Conservation (phyloP, 768 basidiomycete species). For the Trametes coccinea region DNA sequence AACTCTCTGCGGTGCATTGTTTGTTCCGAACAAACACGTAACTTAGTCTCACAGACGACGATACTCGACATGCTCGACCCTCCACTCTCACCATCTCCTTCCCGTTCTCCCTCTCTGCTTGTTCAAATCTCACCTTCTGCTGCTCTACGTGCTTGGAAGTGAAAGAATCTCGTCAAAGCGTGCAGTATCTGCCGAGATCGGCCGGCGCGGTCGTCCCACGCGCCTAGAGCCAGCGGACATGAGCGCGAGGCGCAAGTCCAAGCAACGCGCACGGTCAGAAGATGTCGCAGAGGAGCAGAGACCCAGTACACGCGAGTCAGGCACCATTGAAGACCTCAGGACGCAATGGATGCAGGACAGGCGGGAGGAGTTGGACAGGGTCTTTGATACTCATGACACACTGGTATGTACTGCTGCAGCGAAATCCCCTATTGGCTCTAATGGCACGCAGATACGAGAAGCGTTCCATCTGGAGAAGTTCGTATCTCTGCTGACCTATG, state of each 20-base stretch:
- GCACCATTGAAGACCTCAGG: constrained; percentile 38
- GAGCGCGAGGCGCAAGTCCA: constrained; percentile 16
- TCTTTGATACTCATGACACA: constrained; percentile 69
- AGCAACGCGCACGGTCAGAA: not conserved
- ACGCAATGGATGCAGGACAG: constrained; percentile 54
- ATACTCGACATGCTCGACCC: constrained; percentile 22
- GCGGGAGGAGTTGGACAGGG: constrained; percentile 56
- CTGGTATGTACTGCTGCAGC: constrained; percentile 49
- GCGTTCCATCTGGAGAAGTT: constrained; percentile 87
- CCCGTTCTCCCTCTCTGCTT: constrained; percentile 1
- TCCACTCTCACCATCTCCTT: constrained; percentile 22
- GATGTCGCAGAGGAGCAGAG: not conserved
- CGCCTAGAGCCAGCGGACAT: constrained; percentile 16
- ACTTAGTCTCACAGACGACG: constrained; percentile 31
- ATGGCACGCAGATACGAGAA: constrained; percentile 65
- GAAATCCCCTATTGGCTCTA: constrained; percentile 6
- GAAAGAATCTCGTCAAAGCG: constrained; percentile 65
- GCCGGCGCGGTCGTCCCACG: constrained; percentile 24
- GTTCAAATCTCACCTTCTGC: not conserved
- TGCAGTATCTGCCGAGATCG: constrained; percentile 69
- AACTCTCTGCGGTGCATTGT: constrained; percentile 21
- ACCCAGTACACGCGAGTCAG: too few relatives aligned
- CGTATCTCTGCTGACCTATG: constrained; percentile 69
- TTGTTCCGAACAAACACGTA: constrained; percentile 34
- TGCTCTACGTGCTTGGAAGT: constrained; percentile 26